Evolutionary conservation across 257 asterid genomes (phyloP).

Genomic region (Oldenlandia corymbosa): DNA sequence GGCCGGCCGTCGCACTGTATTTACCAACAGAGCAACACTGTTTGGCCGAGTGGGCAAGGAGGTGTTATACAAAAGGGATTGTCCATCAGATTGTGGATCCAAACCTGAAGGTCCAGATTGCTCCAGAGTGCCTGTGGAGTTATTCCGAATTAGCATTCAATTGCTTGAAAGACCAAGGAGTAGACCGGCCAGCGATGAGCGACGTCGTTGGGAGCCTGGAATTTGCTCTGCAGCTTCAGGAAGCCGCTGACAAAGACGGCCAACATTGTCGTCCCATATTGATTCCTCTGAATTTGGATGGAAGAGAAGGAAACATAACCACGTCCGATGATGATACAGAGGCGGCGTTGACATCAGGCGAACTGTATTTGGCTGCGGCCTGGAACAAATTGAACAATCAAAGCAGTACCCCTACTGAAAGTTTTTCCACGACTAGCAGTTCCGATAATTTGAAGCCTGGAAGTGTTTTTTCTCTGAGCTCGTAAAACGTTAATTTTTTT

Average conservation of each 20-base stretch:
- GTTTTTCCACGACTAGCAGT: slow-evolving; percentile 13
- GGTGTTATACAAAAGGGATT: slow-evolving; percentile 31
- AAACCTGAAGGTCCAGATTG: slow-evolving; percentile 39
- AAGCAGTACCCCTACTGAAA: neutral
- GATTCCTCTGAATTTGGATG: neutral
- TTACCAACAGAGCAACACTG: slow-evolving; percentile 31
- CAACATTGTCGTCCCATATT: neutral
- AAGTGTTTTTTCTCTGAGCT: slow-evolving; percentile 41
- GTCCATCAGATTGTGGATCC: slow-evolving; percentile 42
- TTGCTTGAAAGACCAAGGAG: slow-evolving; percentile 45
- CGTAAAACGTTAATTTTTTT: slow-evolving; percentile 15
- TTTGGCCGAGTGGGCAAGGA: slow-evolving; percentile 50
- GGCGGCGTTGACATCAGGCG: slow-evolving; percentile 22
- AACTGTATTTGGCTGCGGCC: neutral
- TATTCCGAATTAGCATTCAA: slow-evolving; percentile 35
- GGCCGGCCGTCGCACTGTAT: slow-evolving; percentile 27
- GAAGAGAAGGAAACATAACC: neutral
- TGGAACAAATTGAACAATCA: neutral
- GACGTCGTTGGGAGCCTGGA: slow-evolving; percentile 64
- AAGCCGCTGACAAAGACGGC: slow-evolving; percentile 29
- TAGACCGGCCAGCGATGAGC: slow-evolving; percentile 51
- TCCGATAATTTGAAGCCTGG: slow-evolving; percentile 15
- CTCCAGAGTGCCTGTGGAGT: slow-evolving; percentile 39
- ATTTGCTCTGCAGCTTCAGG: slow-evolving; percentile 53
- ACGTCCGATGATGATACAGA: slow-evolving; percentile 23